These are phyloP conservation scores for Irpex sp. DNA, from an alignment of 1,284 basidiomycete genomes.

Conservation along the genomic window DNA sequence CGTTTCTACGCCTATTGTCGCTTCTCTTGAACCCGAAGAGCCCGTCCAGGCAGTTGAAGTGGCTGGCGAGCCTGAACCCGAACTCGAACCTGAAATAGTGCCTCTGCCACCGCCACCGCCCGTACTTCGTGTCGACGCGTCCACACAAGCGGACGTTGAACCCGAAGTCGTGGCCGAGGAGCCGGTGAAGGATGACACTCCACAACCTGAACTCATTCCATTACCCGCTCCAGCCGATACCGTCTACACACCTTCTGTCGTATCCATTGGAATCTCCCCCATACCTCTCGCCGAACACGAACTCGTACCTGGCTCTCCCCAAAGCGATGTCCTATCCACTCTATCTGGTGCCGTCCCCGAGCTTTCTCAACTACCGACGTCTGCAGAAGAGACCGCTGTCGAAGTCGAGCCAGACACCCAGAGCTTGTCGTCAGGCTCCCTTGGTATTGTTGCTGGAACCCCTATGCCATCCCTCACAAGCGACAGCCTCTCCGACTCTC, in stretches of 20 bases:
- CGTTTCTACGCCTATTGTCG: not conserved
- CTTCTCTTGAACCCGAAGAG: not conserved
- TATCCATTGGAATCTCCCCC: not conserved
- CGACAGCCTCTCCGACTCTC: not conserved
- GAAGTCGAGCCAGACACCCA: not conserved
- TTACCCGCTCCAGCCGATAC: not conserved
- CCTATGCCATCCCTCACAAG: not conserved
- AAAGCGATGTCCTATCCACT: conserved; percentile 1
- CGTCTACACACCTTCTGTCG: not conserved
- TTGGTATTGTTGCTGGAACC: not conserved
- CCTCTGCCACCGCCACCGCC: not conserved
- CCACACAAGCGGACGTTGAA: not conserved
- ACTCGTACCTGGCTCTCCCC: not conserved
- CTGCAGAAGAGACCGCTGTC: not conserved
- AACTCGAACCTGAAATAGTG: not conserved
- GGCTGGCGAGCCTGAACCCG: not conserved
- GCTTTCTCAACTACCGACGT: not conserved
- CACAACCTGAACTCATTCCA: not conserved
- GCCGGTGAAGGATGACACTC: not conserved
- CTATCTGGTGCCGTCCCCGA: not conserved
- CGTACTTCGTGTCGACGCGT: not conserved
- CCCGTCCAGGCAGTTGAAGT: not conserved
- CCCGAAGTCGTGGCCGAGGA: not conserved
- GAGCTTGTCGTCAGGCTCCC: not conserved
- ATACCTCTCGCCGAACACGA: not conserved